Evolutionary conservation across 2,329 filamentous ascomycete species (phyloP).

Genomic region (Ascochyta fabae): DNA sequence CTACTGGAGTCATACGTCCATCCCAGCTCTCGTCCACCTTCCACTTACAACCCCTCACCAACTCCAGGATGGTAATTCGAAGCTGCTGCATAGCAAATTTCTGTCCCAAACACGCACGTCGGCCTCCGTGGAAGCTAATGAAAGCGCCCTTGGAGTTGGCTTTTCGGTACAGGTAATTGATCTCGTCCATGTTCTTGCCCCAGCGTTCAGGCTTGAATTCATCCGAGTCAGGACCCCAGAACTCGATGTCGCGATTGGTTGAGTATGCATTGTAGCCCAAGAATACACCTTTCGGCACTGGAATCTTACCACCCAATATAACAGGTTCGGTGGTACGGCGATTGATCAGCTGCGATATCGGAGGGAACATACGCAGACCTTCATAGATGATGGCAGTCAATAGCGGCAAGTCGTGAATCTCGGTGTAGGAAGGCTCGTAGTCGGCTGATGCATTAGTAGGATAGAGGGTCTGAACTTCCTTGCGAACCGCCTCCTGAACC

Average conservation of each 20-base stretch:
- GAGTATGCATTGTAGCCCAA: constrained; percentile 39
- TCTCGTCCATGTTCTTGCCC: constrained; percentile 46
- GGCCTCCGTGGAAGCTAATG: constrained; percentile 53
- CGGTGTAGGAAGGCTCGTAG: constrained; percentile 27
- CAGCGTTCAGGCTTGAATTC: constrained; percentile 52
- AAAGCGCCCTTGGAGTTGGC: constrained; percentile 49
- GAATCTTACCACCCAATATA: constrained; percentile 27
- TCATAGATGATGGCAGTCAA: constrained; percentile 57
- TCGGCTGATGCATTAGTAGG: constrained; percentile 18
- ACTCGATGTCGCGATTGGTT: constrained; percentile 32
- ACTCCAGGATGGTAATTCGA: constrained; percentile 43
- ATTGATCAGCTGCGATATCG: constrained; percentile 59
- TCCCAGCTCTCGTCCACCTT: constrained; percentile 35
- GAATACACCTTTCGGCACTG: constrained; percentile 31
- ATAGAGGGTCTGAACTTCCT: constrained; percentile 27
- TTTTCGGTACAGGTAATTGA: constrained; percentile 45
- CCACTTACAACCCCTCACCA: constrained; percentile 34
- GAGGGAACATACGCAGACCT: constrained; percentile 57
- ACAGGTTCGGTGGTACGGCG: constrained; percentile 45
- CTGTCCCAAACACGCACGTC: constrained; percentile 52
- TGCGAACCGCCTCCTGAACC: constrained; percentile 27
- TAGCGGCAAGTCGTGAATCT: constrained; percentile 49
- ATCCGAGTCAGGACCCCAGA: constrained; percentile 40
- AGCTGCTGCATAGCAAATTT: constrained; percentile 51
- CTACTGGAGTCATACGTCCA: constrained; percentile 36